Base-by-base conservation (phyloP, 2,329 filamentous ascomycete species). In the Trichophaea hybrida region DNA sequence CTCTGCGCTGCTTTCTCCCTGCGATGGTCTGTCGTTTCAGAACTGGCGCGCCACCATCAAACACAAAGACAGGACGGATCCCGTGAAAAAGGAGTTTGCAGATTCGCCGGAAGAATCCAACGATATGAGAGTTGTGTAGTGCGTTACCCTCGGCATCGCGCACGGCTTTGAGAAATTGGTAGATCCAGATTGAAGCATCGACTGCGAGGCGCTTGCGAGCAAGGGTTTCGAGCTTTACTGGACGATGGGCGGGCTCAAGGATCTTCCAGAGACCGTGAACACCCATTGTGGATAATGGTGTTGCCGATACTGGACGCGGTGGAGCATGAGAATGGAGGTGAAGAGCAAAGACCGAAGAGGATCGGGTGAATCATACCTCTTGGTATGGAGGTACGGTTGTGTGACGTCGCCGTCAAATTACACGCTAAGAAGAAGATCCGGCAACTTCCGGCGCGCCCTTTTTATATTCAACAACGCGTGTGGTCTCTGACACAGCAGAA, bases 121-220 rank as follows among this genome's bases (percentile, higher is more conserved):
- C 88, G 38, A 98, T 82, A 70, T 98, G 93, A 34, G 88, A 91
- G 75, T 96, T 98, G 65, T 90, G 88, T 56, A 98, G 78, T 1
- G 93, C 93, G 70, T 98, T 95, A 57, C 93, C 93, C 73, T 98
- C 93, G 70, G 97, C 96, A 74, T 98, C 93, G 68, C 93, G 90
- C 8, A 98, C 93, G 7, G 94, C 93, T 75, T 98, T 98, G 68
- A 98, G 82, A 70, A 98, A 98, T 71, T 98, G 93, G 77, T 98
- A 98, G 68, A 98, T 97, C 93, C 93, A 98, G 71, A 98, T 98
- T 10, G 90, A 96, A 60, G 94, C 93, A 74, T 98, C 93, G 66
- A 98, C 88, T 51, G 93, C 94, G 54, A 98, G 85, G 13, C 93
- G 88, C 74, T 95, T 96, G 68, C 86, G 88, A 72, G 97, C 97